These are phyloP conservation scores for Pseudognaphalium luteoalbum DNA, from an alignment of 129 eudicot species.

Conservation along the genomic window DNA sequence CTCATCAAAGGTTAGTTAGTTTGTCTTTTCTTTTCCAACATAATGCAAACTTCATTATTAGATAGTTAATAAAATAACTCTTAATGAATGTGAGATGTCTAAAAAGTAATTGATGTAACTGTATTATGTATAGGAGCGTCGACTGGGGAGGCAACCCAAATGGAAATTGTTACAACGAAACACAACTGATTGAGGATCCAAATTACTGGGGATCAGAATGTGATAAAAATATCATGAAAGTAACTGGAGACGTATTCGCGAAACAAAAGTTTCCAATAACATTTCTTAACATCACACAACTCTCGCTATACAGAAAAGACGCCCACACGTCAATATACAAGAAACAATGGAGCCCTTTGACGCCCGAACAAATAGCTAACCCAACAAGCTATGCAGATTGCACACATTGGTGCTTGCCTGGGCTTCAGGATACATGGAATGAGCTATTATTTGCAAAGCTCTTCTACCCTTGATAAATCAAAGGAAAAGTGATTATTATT, in stretches of 20 bases:
- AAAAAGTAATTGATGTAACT: background rate
- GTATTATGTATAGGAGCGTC: conserved; percentile 39
- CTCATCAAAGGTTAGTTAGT: conserved; percentile 87
- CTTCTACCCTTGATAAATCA: conserved; percentile 50
- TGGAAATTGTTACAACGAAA: conserved; percentile 72
- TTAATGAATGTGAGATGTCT: no score
- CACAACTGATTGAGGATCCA: conserved; percentile 59
- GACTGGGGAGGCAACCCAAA: conserved; percentile 78
- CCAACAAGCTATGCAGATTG: conserved; percentile 72
- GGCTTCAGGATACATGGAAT: conserved; percentile 76
- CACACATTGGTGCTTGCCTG: conserved; percentile 75
- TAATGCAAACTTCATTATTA: background rate
- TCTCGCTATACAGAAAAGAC: conserved; percentile 72
- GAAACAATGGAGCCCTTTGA: conserved; percentile 26
- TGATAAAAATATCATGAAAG: conserved; percentile 63
- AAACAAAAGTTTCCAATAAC: conserved; percentile 57
- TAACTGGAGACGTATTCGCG: conserved; percentile 47
- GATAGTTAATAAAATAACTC: background rate
- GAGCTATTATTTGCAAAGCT: conserved; percentile 46
- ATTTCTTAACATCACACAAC: conserved; percentile 77
- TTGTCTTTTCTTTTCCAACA: background rate
- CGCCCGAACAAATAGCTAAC: conserved; percentile 54
- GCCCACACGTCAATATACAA: conserved; percentile 57
- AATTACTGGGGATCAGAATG: conserved; percentile 76
- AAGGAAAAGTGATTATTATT: background rate